Evolutionary conservation across 1,284 basidiomycete species (phyloP), one percentile per base, ranked within the genome.

Genomic region (Ustilago hordei): DNA sequence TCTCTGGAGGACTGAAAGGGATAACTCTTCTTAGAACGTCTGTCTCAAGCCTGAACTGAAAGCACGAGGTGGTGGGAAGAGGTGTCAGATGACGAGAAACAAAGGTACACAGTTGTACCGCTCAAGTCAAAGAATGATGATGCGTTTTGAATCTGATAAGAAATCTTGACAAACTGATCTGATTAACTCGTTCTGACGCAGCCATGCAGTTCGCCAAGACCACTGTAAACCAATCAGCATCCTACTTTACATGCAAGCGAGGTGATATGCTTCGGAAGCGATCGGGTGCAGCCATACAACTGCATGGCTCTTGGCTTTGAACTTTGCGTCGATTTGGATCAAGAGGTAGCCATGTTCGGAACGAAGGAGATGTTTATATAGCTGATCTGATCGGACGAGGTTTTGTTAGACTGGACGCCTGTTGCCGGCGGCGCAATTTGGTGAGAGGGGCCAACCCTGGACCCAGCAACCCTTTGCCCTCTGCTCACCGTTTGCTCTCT

Each of bases 391-490:
- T 28, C 23, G 23, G 23, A 28, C 2, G 36, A 38, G 13, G 36
- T 38, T 9, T 38, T 45, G 43, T 45, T 19, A 45, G n/a, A n/a
- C 43, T n/a, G 43, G 19, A 45, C n/a, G n/a, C 43, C 19, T 41
- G 13, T 41, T 41, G 39, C 39, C 39, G 39, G 39, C 15, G n/a
- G 43, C 9, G 8, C 7, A 11, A 52, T 52, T 35, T 52, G 6
- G 11, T 50, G 48, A 28, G 3, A 7, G 6, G 48, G 9, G 9
- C 23, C 38, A 61, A 69, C 68, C 68, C 68, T 69, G 13, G 41
- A 50, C 62, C 68, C 68, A 55, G 61, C 19, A 69, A 61, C 68
- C 68, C 64, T 19, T 12, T 64, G 19, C 62, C 36, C 12, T n/a
- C 52, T 6, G 13, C 34, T n/a, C 52, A 32, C 31, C 54, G 19